Evolutionary conservation across 441 rosid genomes (phyloP), one percentile per base, ranked within the genome.

Genomic region (Euphorbia schlechtendalii): DNA sequence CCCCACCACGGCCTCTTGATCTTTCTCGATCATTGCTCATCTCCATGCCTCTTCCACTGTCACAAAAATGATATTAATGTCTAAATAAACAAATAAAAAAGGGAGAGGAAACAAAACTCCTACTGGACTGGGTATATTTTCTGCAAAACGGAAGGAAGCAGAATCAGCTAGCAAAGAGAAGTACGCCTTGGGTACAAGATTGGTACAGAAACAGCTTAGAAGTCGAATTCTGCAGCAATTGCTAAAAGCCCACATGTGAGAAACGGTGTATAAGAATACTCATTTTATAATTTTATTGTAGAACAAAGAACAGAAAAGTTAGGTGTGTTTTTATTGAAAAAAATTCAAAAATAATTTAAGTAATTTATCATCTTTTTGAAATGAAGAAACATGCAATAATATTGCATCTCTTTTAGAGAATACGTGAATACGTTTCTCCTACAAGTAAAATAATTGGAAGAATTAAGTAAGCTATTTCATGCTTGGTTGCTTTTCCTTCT

Each of bases 1-100:
- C n/a, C n/a, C 69, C 74, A 41, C 76, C 76, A 0, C 76, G 74
- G 15, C 90, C 92, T 25, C 75, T 79, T 12, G 86, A 72, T 72
- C 81, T 67, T 38, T 75, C 82, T 59, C 81, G 69, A 62, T 79
- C 81, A 28, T 38, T 63, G 28, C 56, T 77, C 79, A 73, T 70
- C 49, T 69, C 90, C 25, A 36, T 25, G 1, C 76, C 81, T 66
- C 80, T 77, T 72, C 86, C 81, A 43, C 83, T 83, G 72, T 10
- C 71, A 68, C 10, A 65, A 58, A 54, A 56, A 52, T 25, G 8
- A 46, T 17, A 13, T 18, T 21, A 53, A 66, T 30, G 43, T 41
- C 4, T 13, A 0, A n/a, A 0, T 6, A 21, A 66, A 32, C 25
- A 34, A 49, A 54, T 30, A 6, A 12, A 49, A 1, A 51, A 21